Conservation (phyloP, 202 grass and related monocot species). For the Saccharum hybrid region DNA sequence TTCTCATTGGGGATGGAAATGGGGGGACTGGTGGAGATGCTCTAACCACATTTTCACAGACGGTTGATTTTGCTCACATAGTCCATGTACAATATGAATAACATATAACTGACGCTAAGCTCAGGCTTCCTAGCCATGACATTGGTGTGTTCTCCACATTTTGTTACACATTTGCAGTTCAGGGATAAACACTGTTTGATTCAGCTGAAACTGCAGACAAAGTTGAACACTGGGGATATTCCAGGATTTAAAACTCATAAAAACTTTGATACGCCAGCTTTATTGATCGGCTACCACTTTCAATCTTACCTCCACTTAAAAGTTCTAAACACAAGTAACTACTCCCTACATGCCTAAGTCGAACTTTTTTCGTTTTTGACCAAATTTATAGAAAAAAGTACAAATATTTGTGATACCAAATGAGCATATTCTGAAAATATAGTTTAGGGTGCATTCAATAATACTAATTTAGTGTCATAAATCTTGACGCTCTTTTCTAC, state of each 20-base stretch:
- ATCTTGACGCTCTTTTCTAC: neutral
- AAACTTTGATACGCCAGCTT: neutral
- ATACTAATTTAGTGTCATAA: neutral
- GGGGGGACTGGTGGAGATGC: too few relatives aligned
- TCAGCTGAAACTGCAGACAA: neutral
- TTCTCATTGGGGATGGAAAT: too few relatives aligned
- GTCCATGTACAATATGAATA: slow-evolving; percentile 5
- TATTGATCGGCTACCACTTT: neutral
- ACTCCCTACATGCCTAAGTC: neutral
- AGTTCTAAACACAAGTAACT: neutral
- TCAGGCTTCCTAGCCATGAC: neutral
- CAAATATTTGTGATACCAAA: neutral
- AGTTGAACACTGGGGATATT: neutral
- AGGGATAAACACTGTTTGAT: neutral
- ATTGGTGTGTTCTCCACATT: neutral
- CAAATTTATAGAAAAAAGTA: neutral
- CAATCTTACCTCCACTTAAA: neutral
- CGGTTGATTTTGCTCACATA: neutral
- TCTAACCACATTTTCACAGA: neutral
- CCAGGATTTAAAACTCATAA: neutral
- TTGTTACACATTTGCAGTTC: neutral
- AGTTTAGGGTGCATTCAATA: neutral
- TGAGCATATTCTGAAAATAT: neutral
- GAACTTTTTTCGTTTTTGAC: neutral
- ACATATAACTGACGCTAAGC: neutral